A percentile compares a stretch with the other conserved stretches of the same genome.
Evolutionary conservation across 1,284 basidiomycete genomes (phyloP).

Genomic region (Papiliotrema fonsecae): DNA sequence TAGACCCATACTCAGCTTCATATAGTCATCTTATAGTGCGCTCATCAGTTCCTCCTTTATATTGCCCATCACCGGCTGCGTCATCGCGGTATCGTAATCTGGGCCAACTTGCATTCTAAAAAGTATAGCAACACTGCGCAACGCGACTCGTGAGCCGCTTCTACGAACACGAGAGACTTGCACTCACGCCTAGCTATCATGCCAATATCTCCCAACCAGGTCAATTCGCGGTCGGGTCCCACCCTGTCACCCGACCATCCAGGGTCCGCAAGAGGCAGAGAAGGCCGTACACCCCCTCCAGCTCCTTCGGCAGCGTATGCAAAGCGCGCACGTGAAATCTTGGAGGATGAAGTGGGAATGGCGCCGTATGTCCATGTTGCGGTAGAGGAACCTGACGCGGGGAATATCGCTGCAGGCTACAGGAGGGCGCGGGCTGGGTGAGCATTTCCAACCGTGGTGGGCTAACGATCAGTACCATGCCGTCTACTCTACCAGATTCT

Average conservation of each 20-base stretch:
- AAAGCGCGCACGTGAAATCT: conserved; percentile 65
- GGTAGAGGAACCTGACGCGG: conserved; percentile 47
- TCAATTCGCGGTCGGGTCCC: not conserved
- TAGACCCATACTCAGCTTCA: too few relatives aligned
- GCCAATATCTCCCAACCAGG: conserved; percentile 1
- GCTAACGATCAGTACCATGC: conserved; percentile 34
- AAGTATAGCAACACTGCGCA: too few relatives aligned
- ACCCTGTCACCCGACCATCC: conserved; percentile 7
- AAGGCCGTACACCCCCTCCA: conserved; percentile 17
- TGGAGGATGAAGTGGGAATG: conserved; percentile 60
- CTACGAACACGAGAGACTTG: too few relatives aligned
- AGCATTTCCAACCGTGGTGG: conserved; percentile 11
- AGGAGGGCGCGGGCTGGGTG: conserved; percentile 46
- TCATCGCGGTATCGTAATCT: too few relatives aligned
- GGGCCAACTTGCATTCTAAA: too few relatives aligned
- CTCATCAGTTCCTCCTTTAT: too few relatives aligned
- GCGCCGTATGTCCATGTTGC: conserved; percentile 63
- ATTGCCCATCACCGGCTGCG: too few relatives aligned
- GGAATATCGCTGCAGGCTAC: conserved; percentile 28
- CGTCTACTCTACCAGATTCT: conserved; percentile 40
- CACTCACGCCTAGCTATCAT: not conserved
- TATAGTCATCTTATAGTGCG: too few relatives aligned
- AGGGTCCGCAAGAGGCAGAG: conserved; percentile 1
- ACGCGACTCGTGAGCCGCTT: too few relatives aligned
- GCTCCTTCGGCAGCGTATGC: conserved; percentile 17